Base-by-base conservation (phyloP, 805 yeast species). In the Candida adriatica region DNA sequence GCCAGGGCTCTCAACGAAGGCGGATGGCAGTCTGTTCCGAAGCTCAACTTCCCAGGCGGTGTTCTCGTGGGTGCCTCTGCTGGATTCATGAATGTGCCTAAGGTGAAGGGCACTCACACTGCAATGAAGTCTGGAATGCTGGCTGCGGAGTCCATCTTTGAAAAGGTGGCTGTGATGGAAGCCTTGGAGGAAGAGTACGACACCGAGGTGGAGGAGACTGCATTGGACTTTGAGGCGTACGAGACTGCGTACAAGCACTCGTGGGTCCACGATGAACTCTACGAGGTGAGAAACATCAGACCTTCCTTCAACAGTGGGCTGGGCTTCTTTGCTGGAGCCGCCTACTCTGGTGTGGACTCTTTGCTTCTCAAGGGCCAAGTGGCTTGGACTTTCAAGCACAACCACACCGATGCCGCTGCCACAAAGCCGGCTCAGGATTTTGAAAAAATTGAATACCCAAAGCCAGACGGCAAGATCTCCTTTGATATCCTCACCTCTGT, bases 1-100 rank as follows among this genome's bases (percentile, higher is more conserved):
- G 98, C 98, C 4, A 72, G 98, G 47, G 96, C 97, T 1, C 70
- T 92, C 46, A 92, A 90, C 57, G 99, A 92, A 62, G 99, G 99
- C 41, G 99, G 99, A 1, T 70, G 67, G 45, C 99, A 92, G 63
- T 79, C 94, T 23, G 82, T 92, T 31, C 99, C 99, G 16, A 73
- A 79, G 52, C 66, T 92, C 34, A 65, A 79, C 43, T 92, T 92
- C 71, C 97, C 97, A 2, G 99, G 99, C 30, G 99, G 98, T 32
- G 79, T 87, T 7, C 61, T 92, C 18, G 90, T 92, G 24, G 99
- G 99, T 19, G 92, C 94, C 35, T 66, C 94, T 35, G 98, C 98
- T 4, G 98, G 98, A 1, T 90, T 92, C 57, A 73, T 92, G 75
- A 92, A 92, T 54, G 97, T 92, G 26, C 96, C 98, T 32, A 92